These are phyloP conservation scores for Sugiyamaella pinicola DNA, from an alignment of 1,139 yeast species.

Conservation along the genomic window DNA sequence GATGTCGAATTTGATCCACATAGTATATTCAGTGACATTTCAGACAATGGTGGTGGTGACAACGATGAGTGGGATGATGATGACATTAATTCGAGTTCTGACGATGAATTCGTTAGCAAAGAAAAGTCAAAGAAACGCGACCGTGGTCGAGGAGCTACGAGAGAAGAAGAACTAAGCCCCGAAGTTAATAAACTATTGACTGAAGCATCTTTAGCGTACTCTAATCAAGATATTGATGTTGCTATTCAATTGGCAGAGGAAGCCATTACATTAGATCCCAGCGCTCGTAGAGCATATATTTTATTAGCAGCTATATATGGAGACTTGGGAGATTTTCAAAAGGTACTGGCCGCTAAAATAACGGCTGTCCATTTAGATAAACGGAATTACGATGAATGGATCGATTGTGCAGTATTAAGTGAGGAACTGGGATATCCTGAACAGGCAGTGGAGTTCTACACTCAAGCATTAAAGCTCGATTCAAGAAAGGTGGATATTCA, in stretches of 20 bases:
- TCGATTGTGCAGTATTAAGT: conserved; percentile 75
- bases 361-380: conserved; percentile 82
- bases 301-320: conserved; percentile 83
- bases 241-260: conserved; percentile 72
- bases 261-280: conserved; percentile 75
- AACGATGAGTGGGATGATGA: conserved; percentile 21
- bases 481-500: conserved; percentile 35
- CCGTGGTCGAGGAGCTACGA: conserved; percentile 3
- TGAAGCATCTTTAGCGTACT: conserved; percentile 20
- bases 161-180: conserved; percentile 14
- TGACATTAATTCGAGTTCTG: conserved; percentile 14
- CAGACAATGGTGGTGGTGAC: conserved; percentile 6
- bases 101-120: background rate
- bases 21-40: conserved; percentile 15
- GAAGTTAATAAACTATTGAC: conserved; percentile 12
- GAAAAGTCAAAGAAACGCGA: conserved; percentile 4
- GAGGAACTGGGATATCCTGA: conserved; percentile 68
- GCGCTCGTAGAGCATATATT: conserved; percentile 80
- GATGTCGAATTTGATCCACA: conserved; percentile 4
- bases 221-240: conserved; percentile 12
- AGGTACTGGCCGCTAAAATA: conserved; percentile 80
- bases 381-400: conserved; percentile 81
- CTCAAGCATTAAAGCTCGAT: conserved; percentile 33
- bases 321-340: conserved; percentile 63
- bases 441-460: conserved; percentile 81